Evolutionary conservation across 768 basidiomycete species (phyloP), one percentile per base, ranked within the genome.

Genomic region (Holtermannia corniformis): DNA sequence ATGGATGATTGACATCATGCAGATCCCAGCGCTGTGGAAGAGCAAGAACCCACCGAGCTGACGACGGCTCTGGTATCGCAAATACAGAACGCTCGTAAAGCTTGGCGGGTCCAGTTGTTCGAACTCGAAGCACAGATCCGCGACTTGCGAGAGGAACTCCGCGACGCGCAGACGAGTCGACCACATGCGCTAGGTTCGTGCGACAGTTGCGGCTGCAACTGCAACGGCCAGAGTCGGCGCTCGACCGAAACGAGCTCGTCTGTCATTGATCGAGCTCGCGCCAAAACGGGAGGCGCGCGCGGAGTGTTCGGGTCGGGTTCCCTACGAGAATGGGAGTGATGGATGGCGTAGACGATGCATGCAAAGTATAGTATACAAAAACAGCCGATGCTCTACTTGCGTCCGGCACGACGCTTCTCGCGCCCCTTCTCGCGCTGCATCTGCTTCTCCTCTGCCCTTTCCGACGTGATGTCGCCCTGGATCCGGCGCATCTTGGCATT

Each of bases 361-460:
- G n/a, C n/a, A n/a, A n/a, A n/a, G n/a, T 7, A 19, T 19, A 24
- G 19, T 12, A 19, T 19, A 19, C 19, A 19, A 7, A 19, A 44
- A 24, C 10, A 44, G 20, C 27, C 23, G 7, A 46, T 26, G 27
- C 20, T 27, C 32, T 37, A 57, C 16, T 37, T 44, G 21, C 59
- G 26, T 5, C 62, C 62, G 14, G 59, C 59, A 44, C 62, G 51
- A 43, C 57, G 32, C 52, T 61, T 64, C 44, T 64, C 62, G 24
- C 52, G 49, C 27, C 45, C 26, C 52, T 64, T 64, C 52, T 64
- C 62, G 42, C 62, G 79, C 65, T 91, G 85, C 84, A 85, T 82
- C 41, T 81, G 82, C 77, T 95, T 97, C 75, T 96, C 83, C 74
- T 97, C 95, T 20, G 90, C 89, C 49, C 93, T 78, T 76, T 99